These are phyloP conservation scores for Przewalskia tangutica DNA, from an alignment of 257 asterid species.

Conservation along the genomic window DNA sequence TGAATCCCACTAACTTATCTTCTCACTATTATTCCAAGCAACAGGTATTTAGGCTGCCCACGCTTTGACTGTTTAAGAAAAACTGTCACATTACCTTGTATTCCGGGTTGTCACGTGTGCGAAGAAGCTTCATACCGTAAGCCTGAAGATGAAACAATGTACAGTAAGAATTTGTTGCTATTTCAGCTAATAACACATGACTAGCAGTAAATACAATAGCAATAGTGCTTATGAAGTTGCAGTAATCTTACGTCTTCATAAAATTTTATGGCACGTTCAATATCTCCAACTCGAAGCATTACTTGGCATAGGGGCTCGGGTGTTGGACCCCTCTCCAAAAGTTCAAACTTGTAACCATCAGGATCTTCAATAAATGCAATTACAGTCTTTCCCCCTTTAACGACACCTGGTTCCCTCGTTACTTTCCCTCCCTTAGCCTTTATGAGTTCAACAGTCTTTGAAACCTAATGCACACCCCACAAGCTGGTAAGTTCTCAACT, in stretches of 20 bases:
- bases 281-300: constrained; percentile 99
- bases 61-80: neutral
- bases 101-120: constrained; percentile 92
- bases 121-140: constrained; percentile 94
- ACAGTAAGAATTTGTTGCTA: neutral
- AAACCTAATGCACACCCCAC: constrained; percentile 36
- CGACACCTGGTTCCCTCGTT: constrained; percentile 95
- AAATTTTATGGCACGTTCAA: constrained; percentile 78
- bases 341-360: constrained; percentile 96
- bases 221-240: neutral
- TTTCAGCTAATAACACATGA: neutral
- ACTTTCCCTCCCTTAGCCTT: constrained; percentile 97
- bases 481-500: neutral
- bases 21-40: neutral
- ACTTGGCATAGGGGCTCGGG: constrained; percentile 97
- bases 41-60: neutral
- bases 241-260: constrained; percentile 61
- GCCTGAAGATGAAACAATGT: constrained; percentile 32
- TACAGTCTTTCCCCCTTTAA: constrained; percentile 93
- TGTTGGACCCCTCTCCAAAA: constrained; percentile 91
- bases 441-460: constrained; percentile 78
- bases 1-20: neutral
- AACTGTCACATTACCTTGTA: constrained; percentile 54
- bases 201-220: neutral
- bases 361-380: constrained; percentile 97